Conservation (phyloP, 2,329 filamentous ascomycete genomes). For the Cladosporium velox region DNA sequence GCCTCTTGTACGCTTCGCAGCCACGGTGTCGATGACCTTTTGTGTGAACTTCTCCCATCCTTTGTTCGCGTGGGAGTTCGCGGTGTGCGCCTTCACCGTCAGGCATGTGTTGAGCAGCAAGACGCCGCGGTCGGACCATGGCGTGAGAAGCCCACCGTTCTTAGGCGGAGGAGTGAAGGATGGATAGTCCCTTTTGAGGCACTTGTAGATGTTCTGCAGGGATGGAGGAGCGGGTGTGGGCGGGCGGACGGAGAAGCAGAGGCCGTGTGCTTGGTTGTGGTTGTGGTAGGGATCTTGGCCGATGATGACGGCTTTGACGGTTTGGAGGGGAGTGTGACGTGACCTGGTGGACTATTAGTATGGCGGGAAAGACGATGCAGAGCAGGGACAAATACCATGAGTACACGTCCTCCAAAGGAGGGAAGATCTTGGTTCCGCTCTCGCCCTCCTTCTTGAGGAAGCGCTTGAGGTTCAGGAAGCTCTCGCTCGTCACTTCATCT, state of each 20-base stretch:
- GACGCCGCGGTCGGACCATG: slow-evolving; percentile 92
- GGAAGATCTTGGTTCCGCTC: slow-evolving; percentile 77
- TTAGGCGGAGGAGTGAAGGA: slow-evolving; percentile 72
- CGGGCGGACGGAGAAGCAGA: slow-evolving; percentile 91
- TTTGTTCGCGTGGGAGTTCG: slow-evolving; percentile 79
- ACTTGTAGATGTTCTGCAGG: slow-evolving; percentile 89
- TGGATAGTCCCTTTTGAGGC: slow-evolving; percentile 85
- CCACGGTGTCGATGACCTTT: slow-evolving; percentile 83
- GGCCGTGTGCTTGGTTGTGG: slow-evolving; percentile 88
- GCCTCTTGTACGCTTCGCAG: slow-evolving; percentile 71
- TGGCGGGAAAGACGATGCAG: neutral
- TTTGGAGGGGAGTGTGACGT: slow-evolving; percentile 83
- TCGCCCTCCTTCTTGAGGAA: slow-evolving; percentile 80
- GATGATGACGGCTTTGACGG: slow-evolving; percentile 87
- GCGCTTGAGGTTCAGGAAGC: slow-evolving; percentile 84
- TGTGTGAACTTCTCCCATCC: slow-evolving; percentile 96
- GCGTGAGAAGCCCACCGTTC: slow-evolving; percentile 78
- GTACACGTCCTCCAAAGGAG: slow-evolving; percentile 86
- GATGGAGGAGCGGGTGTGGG: slow-evolving; percentile 87
- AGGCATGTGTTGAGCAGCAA: slow-evolving; percentile 92
- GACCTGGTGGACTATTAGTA: slow-evolving; percentile 62
- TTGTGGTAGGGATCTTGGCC: slow-evolving; percentile 99
- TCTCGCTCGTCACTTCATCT: slow-evolving; percentile 74
- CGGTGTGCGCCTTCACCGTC: slow-evolving; percentile 85
- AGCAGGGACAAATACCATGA: slow-evolving; percentile 69